phyloP scores from a whole-genome alignment of 1,284 basidiomycete species.

The Ustilago hordei region DNA sequence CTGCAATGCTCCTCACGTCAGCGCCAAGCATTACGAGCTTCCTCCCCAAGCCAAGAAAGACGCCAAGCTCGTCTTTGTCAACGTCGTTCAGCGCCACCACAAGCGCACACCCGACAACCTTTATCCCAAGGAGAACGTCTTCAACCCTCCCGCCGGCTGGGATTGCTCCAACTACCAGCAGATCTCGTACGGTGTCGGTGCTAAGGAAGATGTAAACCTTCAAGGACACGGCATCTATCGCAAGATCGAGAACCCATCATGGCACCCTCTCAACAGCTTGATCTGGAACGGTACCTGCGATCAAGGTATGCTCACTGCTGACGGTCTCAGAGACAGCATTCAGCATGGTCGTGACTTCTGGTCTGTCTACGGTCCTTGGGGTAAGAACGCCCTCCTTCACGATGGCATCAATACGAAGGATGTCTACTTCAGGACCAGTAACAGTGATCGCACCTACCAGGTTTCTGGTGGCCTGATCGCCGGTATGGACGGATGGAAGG shows the following conservation, averaged over 20 bases:
- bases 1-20: constrained; percentile 54
- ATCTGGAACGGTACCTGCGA: constrained; percentile 76
- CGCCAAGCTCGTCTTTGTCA: constrained; percentile 54
- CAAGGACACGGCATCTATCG: constrained; percentile 70
- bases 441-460: constrained; percentile 73
- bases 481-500: constrained; percentile 72
- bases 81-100: constrained; percentile 55
- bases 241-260: constrained; percentile 70
- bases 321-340: constrained; percentile 73
- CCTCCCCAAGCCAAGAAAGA: constrained; percentile 32
- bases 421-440: constrained; percentile 73
- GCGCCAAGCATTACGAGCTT: constrained; percentile 23
- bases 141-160: constrained; percentile 70
- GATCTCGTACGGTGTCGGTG: constrained; percentile 42
- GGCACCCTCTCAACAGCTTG: constrained; percentile 73
- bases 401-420: constrained; percentile 70
- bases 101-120: constrained; percentile 72
- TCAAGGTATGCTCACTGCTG: constrained; percentile 73
- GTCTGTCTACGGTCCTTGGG: constrained; percentile 72
- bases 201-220: constrained; percentile 13
- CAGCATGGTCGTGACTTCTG: constrained; percentile 75
- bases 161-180: constrained; percentile 49
- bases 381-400: constrained; percentile 71
- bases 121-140: constrained; percentile 72
- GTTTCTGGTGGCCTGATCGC: constrained; percentile 73